A percentile compares a stretch with the other conserved stretches of the same genome.
phyloP scores from a whole-genome alignment of 805 yeast genomes.

The Zygotorulaspora chibaensis region DNA sequence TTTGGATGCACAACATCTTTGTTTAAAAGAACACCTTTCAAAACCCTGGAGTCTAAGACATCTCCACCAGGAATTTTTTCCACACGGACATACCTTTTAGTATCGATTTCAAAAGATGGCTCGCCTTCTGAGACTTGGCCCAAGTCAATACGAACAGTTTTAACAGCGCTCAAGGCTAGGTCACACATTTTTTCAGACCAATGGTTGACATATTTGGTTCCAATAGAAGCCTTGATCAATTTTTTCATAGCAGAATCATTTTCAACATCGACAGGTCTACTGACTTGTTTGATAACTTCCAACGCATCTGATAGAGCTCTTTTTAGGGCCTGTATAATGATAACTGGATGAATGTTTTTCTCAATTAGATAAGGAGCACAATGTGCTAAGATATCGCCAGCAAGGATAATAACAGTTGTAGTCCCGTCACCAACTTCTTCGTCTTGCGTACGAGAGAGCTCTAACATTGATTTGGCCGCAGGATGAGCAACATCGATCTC shows the following conservation, averaged over 20 bases:
- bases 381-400: conserved; percentile 95
- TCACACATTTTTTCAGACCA: conserved; percentile 92
- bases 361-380: conserved; percentile 86
- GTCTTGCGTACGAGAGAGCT: conserved; percentile 92
- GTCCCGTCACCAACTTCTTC: conserved; percentile 99
- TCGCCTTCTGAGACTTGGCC: conserved; percentile 43
- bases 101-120: conserved; percentile 75
- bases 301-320: conserved; percentile 88
- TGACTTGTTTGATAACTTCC: conserved; percentile 76
- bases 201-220: conserved; percentile 87
- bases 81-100: conserved; percentile 85
- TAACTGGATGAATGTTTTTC: conserved; percentile 94
- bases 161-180: conserved; percentile 82
- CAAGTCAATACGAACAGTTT: conserved; percentile 62
- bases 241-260: conserved; percentile 85
- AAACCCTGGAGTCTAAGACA: conserved; percentile 78
- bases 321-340: conserved; percentile 89
- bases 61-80: conserved; percentile 99
- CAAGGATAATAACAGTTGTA: conserved; percentile 91
- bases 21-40: conserved; percentile 89
- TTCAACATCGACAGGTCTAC: conserved; percentile 75
- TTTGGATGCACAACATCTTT: conserved; percentile 99
- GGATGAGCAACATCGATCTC: conserved; percentile 98
- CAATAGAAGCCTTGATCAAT: conserved; percentile 85
- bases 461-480: conserved; percentile 98